Evolutionary conservation across 108 stramenopile genomes (phyloP).

Genomic region (Aureococcus anophagefferens): DNA sequence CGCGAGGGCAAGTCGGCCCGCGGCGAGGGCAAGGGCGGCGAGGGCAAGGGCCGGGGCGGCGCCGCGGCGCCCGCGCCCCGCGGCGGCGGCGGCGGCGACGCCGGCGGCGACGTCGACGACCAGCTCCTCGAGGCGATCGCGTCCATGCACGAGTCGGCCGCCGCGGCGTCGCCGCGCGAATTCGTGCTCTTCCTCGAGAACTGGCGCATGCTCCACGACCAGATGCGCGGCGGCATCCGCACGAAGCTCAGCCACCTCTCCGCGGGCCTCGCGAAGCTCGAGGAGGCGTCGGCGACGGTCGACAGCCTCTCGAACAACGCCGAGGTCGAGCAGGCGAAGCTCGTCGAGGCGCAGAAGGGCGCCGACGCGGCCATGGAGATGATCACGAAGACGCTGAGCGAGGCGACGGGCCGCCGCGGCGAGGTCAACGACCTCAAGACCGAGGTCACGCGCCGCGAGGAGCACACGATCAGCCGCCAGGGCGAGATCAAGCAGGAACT

Average conservation of each 20-base stretch:
- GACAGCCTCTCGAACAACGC: constrained; percentile 42
- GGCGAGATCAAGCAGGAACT: constrained; percentile 45
- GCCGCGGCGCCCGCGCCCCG: neutral
- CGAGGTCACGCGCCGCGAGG: constrained; percentile 29
- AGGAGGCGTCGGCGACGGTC: constrained; percentile 38
- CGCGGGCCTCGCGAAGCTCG: constrained; percentile 45
- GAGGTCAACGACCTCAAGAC: constrained; percentile 40
- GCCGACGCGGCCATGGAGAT: constrained; percentile 54
- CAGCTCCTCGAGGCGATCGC: constrained; percentile 22
- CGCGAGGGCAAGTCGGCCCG: neutral
- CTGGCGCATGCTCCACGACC: constrained; percentile 10
- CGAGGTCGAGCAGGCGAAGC: constrained; percentile 28
- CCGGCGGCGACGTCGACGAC: neutral
- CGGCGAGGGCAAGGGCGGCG: constrained; percentile 19
- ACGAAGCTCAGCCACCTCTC: constrained; percentile 34
- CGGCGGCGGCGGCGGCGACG: neutral
- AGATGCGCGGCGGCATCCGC: constrained; percentile 10
- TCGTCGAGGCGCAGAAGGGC: constrained; percentile 36
- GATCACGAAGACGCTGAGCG: constrained; percentile 45
- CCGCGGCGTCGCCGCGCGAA: constrained; percentile 34
- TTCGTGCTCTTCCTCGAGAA: constrained; percentile 34
- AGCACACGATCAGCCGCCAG: constrained; percentile 38
- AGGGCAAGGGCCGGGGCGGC: neutral
- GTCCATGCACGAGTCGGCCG: constrained; percentile 34
- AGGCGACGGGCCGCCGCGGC: constrained; percentile 30